A percentile compares a stretch with the other conserved stretches of the same genome.
These are phyloP conservation scores for Ceratobasidium theobromae DNA, from an alignment of 1,284 basidiomycete species.

Conservation along the genomic window DNA sequence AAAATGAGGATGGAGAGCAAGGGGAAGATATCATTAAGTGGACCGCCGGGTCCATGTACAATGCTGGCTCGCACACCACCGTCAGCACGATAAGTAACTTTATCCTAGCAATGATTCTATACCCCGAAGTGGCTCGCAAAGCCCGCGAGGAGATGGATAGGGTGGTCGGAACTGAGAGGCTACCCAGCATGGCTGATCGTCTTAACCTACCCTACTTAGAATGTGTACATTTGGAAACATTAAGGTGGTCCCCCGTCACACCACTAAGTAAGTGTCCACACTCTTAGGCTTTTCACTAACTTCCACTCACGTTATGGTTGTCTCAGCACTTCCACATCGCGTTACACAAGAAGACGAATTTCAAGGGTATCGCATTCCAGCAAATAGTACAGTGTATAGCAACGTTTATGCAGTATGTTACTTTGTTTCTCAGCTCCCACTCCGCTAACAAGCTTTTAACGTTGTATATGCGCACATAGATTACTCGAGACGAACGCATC, in stretches of 20 bases:
- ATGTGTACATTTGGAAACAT: constrained; percentile 14
- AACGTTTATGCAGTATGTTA: constrained; percentile 9
- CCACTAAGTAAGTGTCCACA: background rate
- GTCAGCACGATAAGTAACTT: constrained; percentile 10
- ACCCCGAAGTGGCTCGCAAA: constrained; percentile 21
- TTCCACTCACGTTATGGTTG: background rate
- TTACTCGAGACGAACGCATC: background rate
- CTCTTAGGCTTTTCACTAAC: background rate
- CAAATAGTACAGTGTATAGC: background rate
- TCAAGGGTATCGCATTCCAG: constrained; percentile 14
- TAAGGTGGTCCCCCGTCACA: constrained; percentile 21
- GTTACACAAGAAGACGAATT: constrained; percentile 10
- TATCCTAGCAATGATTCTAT: constrained; percentile 30
- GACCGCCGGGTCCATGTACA: background rate
- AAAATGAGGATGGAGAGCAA: background rate
- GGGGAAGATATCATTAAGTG: constrained; percentile 14
- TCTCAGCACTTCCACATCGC: background rate
- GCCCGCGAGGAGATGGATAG: constrained; percentile 34
- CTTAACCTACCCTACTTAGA: constrained; percentile 32
- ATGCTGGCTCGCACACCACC: constrained; percentile 6
- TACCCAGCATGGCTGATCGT: constrained; percentile 29
- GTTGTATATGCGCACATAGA: background rate
- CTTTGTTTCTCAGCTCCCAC: background rate
- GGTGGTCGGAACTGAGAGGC: constrained; percentile 27
- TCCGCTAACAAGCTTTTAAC: background rate